Evolutionary conservation across 2,329 filamentous ascomycete genomes (phyloP).

Genomic region (Massarina eburnea): DNA sequence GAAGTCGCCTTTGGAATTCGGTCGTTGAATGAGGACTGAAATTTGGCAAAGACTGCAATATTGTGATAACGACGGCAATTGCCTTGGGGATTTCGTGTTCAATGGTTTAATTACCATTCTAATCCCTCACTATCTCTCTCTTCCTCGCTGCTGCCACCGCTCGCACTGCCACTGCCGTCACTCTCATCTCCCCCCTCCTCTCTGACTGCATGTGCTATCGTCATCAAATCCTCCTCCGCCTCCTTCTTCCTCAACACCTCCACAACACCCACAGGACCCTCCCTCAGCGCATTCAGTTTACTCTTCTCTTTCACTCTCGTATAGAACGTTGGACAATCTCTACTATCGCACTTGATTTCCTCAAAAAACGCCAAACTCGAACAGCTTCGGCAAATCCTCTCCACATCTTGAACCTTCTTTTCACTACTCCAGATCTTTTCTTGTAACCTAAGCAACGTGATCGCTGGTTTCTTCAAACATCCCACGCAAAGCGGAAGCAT

Average conservation of each 20-base stretch:
- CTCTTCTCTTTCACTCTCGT: slow-evolving; percentile 64
- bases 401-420: slow-evolving; percentile 63
- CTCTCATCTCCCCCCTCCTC: no score
- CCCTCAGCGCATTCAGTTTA: slow-evolving; percentile 22
- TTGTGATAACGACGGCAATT: no score
- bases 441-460: slow-evolving; percentile 66
- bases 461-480: slow-evolving; percentile 59
- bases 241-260: slow-evolving; percentile 26
- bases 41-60: no score
- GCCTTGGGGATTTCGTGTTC: no score
- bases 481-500: slow-evolving; percentile 57
- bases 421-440: slow-evolving; percentile 65
- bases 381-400: slow-evolving; percentile 77
- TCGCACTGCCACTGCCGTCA: no score
- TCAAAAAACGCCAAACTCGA: slow-evolving; percentile 72
- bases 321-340: slow-evolving; percentile 93
- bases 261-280: slow-evolving; percentile 28
- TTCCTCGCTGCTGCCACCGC: no score
- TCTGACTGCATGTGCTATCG: no score
- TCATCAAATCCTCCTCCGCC: neutral
- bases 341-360: slow-evolving; percentile 81
- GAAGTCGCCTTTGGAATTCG: no score
- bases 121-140: no score
- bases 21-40: no score
- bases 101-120: no score